Evolutionary conservation across 2,329 filamentous ascomycete genomes (phyloP).

Genomic region (Sclerotinia trifoliorum): DNA sequence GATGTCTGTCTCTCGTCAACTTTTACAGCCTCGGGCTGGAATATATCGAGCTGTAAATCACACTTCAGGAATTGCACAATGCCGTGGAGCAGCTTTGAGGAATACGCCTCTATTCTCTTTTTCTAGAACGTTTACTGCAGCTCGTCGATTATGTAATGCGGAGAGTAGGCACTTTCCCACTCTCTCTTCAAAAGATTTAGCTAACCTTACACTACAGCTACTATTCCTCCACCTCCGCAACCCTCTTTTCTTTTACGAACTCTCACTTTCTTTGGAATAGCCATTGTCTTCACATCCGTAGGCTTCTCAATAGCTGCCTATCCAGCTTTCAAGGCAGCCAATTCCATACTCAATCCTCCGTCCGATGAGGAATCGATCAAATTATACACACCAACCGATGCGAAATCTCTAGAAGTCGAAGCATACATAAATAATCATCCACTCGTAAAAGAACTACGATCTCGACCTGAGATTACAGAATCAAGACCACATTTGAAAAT

Average conservation of each 20-base stretch:
- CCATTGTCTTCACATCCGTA: constrained; percentile 47
- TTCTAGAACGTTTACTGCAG: not conserved
- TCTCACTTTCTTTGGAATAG: constrained; percentile 48
- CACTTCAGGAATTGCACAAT: not conserved
- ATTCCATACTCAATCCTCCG: constrained; percentile 52
- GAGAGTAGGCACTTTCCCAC: not conserved
- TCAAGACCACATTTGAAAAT: constrained; percentile 86
- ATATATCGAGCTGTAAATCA: not conserved
- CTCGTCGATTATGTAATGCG: constrained; percentile 6
- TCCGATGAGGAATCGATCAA: constrained; percentile 72
- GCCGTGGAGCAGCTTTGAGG: not conserved
- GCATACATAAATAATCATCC: constrained; percentile 73
- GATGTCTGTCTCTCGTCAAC: constrained; percentile 18
- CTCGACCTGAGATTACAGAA: constrained; percentile 65
- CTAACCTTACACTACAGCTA: not conserved
- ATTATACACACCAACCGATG: constrained; percentile 60
- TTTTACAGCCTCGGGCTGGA: constrained; percentile 13
- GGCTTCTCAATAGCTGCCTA: constrained; percentile 58
- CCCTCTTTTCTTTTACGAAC: constrained; percentile 48
- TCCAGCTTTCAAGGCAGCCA: constrained; percentile 51
- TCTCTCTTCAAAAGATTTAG: not conserved
- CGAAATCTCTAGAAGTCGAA: constrained; percentile 59
- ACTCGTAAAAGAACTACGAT: constrained; percentile 66
- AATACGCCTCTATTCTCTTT: too few species aligned
- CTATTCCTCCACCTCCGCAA: constrained; percentile 21